phyloP scores from a whole-genome alignment of 106 monocot species.

The Chionographis japonica region DNA sequence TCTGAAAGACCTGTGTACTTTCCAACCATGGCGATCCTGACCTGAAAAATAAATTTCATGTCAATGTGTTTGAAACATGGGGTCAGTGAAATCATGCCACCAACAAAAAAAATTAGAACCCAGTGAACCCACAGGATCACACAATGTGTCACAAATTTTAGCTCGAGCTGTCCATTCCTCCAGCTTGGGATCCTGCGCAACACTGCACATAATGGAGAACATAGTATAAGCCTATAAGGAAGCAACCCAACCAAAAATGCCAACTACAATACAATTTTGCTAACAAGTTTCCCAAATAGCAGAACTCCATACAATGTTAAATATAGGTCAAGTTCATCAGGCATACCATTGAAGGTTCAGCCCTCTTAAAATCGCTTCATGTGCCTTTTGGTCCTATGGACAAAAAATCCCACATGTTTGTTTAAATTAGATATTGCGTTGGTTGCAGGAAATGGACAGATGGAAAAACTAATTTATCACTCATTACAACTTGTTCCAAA shows the following conservation, averaged over 20 bases:
- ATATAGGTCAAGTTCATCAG: conserved; percentile 5
- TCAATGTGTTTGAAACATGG: background rate
- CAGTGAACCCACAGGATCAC: conserved; percentile 54
- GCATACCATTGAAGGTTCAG: conserved; percentile 64
- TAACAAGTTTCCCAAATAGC: background rate
- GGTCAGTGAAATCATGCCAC: background rate
- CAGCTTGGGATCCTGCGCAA: conserved; percentile 46
- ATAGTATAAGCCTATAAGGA: background rate
- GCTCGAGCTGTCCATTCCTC: conserved; percentile 71
- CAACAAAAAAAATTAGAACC: conserved; percentile 9
- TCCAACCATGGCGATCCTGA: conserved; percentile 97
- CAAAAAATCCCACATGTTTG: background rate
- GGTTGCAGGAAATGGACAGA: background rate
- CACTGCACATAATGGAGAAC: conserved; percentile 19
- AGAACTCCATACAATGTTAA: background rate
- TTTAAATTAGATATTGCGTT: background rate
- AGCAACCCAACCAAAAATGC: no score
- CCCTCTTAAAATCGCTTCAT: conserved; percentile 74
- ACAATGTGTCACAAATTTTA: conserved; percentile 55
- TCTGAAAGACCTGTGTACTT: conserved; percentile 93
- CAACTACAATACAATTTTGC: no score
- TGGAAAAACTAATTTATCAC: background rate
- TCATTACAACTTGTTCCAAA: background rate
- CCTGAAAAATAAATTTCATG: conserved; percentile 40
- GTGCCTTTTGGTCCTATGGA: conserved; percentile 79